Evolutionary conservation across 2,329 filamentous ascomycete species (phyloP).

Genomic region (Blastomyces parvus): DNA sequence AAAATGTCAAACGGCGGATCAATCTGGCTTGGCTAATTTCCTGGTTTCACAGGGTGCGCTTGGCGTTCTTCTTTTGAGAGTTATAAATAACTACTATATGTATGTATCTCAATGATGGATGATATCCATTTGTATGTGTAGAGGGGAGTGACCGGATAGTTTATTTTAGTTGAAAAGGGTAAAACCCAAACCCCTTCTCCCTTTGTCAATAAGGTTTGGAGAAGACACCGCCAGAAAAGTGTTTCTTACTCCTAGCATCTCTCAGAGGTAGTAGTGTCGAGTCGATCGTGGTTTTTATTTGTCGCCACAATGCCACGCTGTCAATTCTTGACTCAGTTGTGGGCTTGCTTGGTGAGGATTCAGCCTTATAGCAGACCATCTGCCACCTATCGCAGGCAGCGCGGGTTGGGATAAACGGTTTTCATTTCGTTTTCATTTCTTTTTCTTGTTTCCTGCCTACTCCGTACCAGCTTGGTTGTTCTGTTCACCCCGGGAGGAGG

Average conservation of each 20-base stretch:
- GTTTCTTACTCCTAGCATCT: too few relatives aligned
- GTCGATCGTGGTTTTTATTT: not conserved
- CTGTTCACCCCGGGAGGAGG: too few relatives aligned
- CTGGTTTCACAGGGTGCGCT: not conserved
- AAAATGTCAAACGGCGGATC: not conserved
- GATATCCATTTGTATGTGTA: too few relatives aligned
- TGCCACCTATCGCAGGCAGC: not conserved
- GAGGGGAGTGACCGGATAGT: too few relatives aligned
- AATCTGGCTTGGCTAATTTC: not conserved
- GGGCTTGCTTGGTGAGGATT: not conserved
- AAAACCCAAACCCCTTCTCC: too few relatives aligned
- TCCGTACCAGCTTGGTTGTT: not conserved
- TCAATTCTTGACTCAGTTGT: not conserved
- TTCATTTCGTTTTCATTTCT: not conserved
- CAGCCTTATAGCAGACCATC: not conserved
- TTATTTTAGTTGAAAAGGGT: too few relatives aligned
- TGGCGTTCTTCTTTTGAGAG: not conserved
- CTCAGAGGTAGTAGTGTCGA: not conserved
- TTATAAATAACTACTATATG: too few relatives aligned
- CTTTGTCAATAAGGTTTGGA: too few relatives aligned
- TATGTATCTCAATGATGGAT: too few relatives aligned
- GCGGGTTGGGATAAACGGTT: not conserved
- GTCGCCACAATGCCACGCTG: conserved; percentile 7
- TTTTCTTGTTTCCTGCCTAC: not conserved
- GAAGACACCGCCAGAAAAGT: too few relatives aligned